Evolutionary conservation across 306 rosid genomes (phyloP).

Genomic region (Gillenia trifoliata): DNA sequence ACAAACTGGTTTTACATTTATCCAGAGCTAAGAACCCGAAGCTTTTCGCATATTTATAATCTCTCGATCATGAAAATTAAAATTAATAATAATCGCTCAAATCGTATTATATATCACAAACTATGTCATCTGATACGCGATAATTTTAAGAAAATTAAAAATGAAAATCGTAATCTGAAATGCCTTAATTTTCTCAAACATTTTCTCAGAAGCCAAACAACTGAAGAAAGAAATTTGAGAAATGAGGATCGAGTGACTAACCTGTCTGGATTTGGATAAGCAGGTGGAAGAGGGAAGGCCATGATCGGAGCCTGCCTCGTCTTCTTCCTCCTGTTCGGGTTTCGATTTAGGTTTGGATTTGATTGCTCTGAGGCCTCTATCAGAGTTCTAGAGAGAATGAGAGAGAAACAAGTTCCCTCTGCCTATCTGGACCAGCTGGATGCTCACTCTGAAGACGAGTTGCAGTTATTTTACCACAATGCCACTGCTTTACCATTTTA

Average conservation of each 20-base stretch:
- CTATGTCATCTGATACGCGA: neutral
- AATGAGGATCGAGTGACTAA: slow-evolving; percentile 16
- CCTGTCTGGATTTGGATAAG: slow-evolving; percentile 70
- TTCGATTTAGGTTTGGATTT: slow-evolving; percentile 21
- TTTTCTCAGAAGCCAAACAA: neutral
- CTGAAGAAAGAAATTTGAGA: neutral
- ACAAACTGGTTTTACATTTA: neutral
- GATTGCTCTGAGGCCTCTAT: neutral
- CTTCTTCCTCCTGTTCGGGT: slow-evolving; percentile 18
- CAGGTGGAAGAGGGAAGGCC: slow-evolving; percentile 76
- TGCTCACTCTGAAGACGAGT: neutral
- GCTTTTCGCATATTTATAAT: neutral
- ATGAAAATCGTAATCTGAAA: neutral
- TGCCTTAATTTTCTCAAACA: neutral
- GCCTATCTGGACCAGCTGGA: neutral
- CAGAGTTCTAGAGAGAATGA: neutral
- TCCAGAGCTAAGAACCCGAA: neutral
- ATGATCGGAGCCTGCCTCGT: slow-evolving; percentile 39
- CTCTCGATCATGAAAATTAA: neutral
- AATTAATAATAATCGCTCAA: neutral
- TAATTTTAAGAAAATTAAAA: neutral
- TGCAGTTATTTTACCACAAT: neutral
- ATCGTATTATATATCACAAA: neutral
- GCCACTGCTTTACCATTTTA: neutral
- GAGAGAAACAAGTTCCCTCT: neutral